phyloP scores from a whole-genome alignment of 2,329 filamentous ascomycete species.

The Metarhizium humberi region DNA sequence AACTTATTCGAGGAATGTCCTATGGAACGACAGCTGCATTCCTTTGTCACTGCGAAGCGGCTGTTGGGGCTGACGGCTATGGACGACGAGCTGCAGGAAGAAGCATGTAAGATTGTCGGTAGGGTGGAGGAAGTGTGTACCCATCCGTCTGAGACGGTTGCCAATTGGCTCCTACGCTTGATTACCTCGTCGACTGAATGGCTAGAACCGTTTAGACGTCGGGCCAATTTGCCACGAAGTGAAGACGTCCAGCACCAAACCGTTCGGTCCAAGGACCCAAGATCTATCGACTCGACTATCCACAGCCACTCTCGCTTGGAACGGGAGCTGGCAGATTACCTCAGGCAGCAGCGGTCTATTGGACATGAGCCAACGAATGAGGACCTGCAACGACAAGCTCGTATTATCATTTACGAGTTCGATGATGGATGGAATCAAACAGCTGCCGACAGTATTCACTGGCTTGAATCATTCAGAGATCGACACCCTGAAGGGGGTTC shows the following conservation, averaged over 20 bases:
- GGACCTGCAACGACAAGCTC: constrained; percentile 46
- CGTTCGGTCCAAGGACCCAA: constrained; percentile 42
- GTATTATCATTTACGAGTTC: constrained; percentile 52
- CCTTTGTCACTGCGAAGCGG: constrained; percentile 41
- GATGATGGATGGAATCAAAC: constrained; percentile 58
- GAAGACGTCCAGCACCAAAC: constrained; percentile 42
- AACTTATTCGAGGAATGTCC: constrained; percentile 48
- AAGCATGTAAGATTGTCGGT: constrained; percentile 49
- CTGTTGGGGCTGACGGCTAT: constrained; percentile 49
- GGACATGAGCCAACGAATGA: constrained; percentile 42
- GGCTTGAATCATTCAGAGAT: constrained; percentile 43
- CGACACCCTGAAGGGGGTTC: constrained; percentile 27
- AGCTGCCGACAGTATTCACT: constrained; percentile 44
- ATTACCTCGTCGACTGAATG: constrained; percentile 41
- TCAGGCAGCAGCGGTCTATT: constrained; percentile 31
- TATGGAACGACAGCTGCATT: constrained; percentile 43
- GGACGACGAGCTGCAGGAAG: constrained; percentile 49
- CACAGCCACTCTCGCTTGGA: constrained; percentile 50
- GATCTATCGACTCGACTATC: constrained; percentile 48
- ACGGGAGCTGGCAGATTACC: constrained; percentile 43
- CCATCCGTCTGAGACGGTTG: constrained; percentile 38
- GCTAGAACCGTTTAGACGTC: constrained; percentile 45
- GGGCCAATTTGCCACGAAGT: constrained; percentile 46
- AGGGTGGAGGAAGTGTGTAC: constrained; percentile 44
- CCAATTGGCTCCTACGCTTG: constrained; percentile 47